These are phyloP conservation scores for Pyrus communis DNA, from an alignment of 306 rosid genomes.

Conservation along the genomic window DNA sequence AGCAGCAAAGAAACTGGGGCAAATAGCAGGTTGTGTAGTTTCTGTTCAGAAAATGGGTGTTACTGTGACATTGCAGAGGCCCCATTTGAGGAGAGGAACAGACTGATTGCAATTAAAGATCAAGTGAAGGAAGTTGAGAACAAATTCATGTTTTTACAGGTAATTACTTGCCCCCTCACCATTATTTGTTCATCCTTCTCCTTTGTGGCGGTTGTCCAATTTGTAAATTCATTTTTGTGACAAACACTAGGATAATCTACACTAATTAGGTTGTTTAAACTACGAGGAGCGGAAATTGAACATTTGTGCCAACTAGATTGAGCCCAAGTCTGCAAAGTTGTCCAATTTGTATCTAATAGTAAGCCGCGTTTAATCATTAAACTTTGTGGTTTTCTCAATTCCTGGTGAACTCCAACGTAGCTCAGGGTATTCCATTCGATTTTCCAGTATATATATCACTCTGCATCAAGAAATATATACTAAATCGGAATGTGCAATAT, in stretches of 20 bases:
- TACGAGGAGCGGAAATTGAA: background rate
- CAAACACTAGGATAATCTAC: background rate
- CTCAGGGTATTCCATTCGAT: background rate
- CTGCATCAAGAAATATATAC: too few relatives aligned
- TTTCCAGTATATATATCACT: background rate
- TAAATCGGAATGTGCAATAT: too few relatives aligned
- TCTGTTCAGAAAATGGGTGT: constrained; percentile 17
- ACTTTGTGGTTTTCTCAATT: too few relatives aligned
- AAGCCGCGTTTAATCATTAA: too few relatives aligned
- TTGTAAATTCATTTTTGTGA: background rate
- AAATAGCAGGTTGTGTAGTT: constrained; percentile 16
- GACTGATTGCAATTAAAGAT: constrained; percentile 21
- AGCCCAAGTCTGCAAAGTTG: background rate
- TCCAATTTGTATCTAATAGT: background rate
- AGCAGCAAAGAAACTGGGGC: background rate
- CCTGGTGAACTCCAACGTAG: background rate
- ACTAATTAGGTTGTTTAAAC: background rate
- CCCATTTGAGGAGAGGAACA: constrained; percentile 23
- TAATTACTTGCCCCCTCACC: background rate
- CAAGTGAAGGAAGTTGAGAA: constrained; percentile 22
- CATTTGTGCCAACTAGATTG: background rate
- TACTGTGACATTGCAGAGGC: constrained; percentile 14
- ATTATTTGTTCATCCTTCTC: background rate
- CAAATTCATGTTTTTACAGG: constrained; percentile 23
- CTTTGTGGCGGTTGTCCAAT: background rate